Conservation (phyloP, 176 grass and related monocot species). For the Secale cereale region DNA sequence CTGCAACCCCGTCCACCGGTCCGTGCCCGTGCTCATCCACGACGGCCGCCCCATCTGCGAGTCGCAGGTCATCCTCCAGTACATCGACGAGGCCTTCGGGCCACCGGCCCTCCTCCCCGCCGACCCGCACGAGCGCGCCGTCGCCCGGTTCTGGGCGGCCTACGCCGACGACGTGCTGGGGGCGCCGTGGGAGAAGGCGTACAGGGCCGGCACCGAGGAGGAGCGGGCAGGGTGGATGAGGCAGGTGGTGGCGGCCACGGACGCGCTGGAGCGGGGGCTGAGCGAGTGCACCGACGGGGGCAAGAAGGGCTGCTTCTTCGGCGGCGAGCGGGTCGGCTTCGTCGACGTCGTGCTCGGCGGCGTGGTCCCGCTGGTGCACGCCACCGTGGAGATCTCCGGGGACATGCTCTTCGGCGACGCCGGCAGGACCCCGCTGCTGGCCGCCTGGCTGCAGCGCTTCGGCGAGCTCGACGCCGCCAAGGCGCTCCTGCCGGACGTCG, state of each 20-base stretch:
- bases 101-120: neutral
- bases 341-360: constrained; percentile 39
- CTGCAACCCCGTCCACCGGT: constrained; percentile 53
- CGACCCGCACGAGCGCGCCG: constrained; percentile 31
- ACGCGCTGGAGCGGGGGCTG: constrained; percentile 25
- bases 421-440: constrained; percentile 24
- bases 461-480: constrained; percentile 23
- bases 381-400: neutral
- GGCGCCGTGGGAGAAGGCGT: neutral
- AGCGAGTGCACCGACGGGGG: constrained; percentile 27
- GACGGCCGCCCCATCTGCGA: constrained; percentile 6
- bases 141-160: constrained; percentile 30
- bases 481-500: constrained; percentile 19
- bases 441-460: constrained; percentile 37
- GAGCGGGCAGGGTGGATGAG: neutral
- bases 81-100: constrained; percentile 43
- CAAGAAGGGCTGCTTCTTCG: constrained; percentile 37
- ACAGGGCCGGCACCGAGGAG: neutral
- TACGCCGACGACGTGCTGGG: constrained; percentile 41
- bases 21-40: constrained; percentile 52
- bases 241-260: neutral
- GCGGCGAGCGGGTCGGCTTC: constrained; percentile 46
- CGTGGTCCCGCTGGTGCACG: neutral
- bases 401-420: constrained; percentile 20
- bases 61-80: constrained; percentile 43